phyloP scores from a whole-genome alignment of 164 flowering plant species.

The Dillenia suffruticosa region DNA sequence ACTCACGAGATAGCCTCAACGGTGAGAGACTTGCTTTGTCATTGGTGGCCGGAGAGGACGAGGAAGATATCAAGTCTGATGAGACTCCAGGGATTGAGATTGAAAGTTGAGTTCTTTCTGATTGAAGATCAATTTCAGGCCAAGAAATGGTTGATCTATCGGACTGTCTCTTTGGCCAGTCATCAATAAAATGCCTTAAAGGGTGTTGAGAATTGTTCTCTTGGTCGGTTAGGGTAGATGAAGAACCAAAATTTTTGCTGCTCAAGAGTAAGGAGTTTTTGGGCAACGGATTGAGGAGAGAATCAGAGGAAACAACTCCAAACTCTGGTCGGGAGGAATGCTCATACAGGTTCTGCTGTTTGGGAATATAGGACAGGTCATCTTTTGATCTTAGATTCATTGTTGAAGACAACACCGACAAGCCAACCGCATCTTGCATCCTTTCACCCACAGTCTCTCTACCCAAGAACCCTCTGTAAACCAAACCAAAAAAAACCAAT shows the following conservation, averaged over 20 bases:
- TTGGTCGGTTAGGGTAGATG: conserved; percentile 28
- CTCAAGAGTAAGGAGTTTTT: conserved; percentile 25
- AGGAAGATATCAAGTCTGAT: conserved; percentile 47
- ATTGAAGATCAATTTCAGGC: conserved; percentile 44
- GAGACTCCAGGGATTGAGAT: conserved; percentile 64
- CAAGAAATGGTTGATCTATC: conserved; percentile 39
- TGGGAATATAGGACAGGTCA: conserved; percentile 28
- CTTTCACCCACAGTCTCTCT: conserved; percentile 26
- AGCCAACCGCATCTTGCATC: conserved; percentile 34
- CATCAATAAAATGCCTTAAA: conserved; percentile 61
- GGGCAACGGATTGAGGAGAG: conserved; percentile 42
- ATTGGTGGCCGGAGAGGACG: conserved; percentile 45
- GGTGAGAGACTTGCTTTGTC: conserved; percentile 52
- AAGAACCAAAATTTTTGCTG: conserved; percentile 24
- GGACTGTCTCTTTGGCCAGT: conserved; percentile 58
- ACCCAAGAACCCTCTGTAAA: conserved; percentile 35
- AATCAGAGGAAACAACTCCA: conserved; percentile 53
- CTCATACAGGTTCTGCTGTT: conserved; percentile 40
- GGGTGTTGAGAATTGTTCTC: conserved; percentile 39
- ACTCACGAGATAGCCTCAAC: conserved; percentile 45
- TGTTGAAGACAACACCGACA: conserved; percentile 37
- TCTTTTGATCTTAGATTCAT: conserved; percentile 32
- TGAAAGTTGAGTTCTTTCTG: conserved; percentile 76
- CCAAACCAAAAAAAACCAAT: background rate
- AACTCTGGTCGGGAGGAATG: conserved; percentile 38